Evolutionary conservation across 495 filamentous ascomycete genomes (phyloP), one percentile per base, ranked within the genome.

Genomic region (Aspergillus carlsbadensis): DNA sequence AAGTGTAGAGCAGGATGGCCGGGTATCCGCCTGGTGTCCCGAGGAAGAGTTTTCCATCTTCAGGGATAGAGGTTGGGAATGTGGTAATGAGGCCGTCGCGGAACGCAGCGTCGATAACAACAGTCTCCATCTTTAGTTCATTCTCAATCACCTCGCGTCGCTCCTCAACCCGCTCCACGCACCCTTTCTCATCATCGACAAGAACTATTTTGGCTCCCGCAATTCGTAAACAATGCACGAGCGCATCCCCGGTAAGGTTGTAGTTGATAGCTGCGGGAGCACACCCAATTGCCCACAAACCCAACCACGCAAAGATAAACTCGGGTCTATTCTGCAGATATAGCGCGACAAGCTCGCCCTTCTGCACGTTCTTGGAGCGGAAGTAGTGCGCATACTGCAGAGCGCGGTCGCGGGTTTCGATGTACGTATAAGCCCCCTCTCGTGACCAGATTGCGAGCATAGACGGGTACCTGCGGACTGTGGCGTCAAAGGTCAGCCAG

Each of bases 191-290:
- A 24, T 81, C 82, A 60, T 91, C 89, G 10, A 89, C 84, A 26
- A 93, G 59, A 7, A 90, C 61, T 13, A 90, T 45, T 60, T 76
- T 84, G 10, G 82, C 74, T 5, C 74, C 78, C 21, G 78, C 78
- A 41, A 91, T 73, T 54, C 76, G 79, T 57, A 93, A 57, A 61
- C 87, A 91, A 66, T 92, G 88, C 36, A 88, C 52, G 54, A 92
- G 63, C 1, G 84, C 85, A 46, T 88, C 82, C 0, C 81, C 83
- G 21, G 77, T 69, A 0, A 92, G 75, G 62, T 90, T 84, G 58
- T 87, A 84, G 65, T 93, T 93, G 65, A 92, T 87, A 57, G 86
- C 76, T 0, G 87, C 85, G 0, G 87, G 86, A 5, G 83, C 86
- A 33, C 80, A 82, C 1, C 87, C 87, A 57, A 89, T 81, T 13